Evolutionary conservation across 2,329 filamentous ascomycete species (phyloP).

Genomic region (Colletotrichum graminicola): DNA sequence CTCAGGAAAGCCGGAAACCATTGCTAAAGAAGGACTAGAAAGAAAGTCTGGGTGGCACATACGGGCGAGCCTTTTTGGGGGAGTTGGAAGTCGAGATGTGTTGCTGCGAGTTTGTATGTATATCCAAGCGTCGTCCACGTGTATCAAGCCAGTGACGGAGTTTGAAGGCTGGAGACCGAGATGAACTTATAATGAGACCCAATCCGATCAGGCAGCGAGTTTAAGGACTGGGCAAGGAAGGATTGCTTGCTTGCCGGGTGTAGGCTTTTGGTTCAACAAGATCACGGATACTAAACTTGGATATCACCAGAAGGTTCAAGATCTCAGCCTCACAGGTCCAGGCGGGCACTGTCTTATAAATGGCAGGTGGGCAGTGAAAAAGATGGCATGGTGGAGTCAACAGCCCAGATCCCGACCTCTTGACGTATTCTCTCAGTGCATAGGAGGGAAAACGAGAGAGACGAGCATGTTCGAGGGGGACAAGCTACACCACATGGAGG

Average conservation of each 20-base stretch:
- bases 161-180: conserved; percentile 20
- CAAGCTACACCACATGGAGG: conserved; percentile 41
- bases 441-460: conserved; percentile 29
- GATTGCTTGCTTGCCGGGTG: conserved; percentile 41
- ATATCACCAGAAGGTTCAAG: conserved; percentile 43
- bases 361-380: conserved; percentile 42
- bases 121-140: conserved; percentile 33
- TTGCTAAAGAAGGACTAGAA: conserved; percentile 45
- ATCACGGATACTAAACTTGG: conserved; percentile 43
- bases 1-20: conserved; percentile 48
- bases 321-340: conserved; percentile 44
- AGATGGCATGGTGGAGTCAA: conserved; percentile 37
- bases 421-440: conserved; percentile 32
- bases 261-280: conserved; percentile 41
- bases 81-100: conserved; percentile 15
- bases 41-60: conserved; percentile 48
- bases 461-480: conserved; percentile 36
- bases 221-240: conserved; percentile 37
- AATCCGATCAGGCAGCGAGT: conserved; percentile 35
- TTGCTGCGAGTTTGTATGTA: conserved; percentile 13
- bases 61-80: conserved; percentile 42
- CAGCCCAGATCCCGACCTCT: conserved; percentile 36
- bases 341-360: conserved; percentile 43
- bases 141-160: conserved; percentile 37
- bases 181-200: conserved; percentile 39